Evolutionary conservation across 768 basidiomycete genomes (phyloP), one percentile per base, ranked within the genome.

Genomic region (Xerocomus brunneocitrinus): DNA sequence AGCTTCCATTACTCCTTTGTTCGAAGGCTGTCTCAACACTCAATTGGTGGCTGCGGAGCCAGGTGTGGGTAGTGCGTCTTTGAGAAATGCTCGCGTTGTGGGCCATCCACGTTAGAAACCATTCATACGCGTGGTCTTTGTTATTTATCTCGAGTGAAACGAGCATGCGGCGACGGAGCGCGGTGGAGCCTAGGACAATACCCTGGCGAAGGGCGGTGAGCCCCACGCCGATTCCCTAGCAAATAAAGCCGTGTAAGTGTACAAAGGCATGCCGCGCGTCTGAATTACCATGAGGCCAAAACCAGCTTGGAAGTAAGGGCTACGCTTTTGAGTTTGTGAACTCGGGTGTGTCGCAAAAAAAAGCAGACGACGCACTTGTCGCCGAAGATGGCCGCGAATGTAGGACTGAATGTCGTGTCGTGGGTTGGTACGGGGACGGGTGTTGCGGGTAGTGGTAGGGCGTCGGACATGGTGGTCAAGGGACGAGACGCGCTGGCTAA

Each of bases 71-170:
- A 34, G 66, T 57, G 10, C 49, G 58, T 28, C 62, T 56, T 50
- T 62, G 64, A 55, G 70, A 62, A 2, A 70, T 56, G 30, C 62
- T 69, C 1, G 81, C 74, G 45, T 90, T 86, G 46, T 80, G 79
- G 7, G 93, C 83, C 89, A 98, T 91, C 95, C 97, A 99, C 47
- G 87, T 76, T 39, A 99, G 82, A 70, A 98, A 95, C 94, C 97
- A 98, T 43, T 91, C 88, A 69, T 98, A 98, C 8, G 95, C 78
- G 35, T 81, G 87, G 70, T 99, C 97, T 65, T 92, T 94, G 67
- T 94, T 95, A 56, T 90, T 92, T 61, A 99, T 92, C 73, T 99
- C 97, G 49, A 98, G 81, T 13, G 92, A 87, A 35, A 98, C 94
- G 49, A 98, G 85, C 76, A 99, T 80, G 38, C 95, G 84, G 31